Conservation (phyloP, 2,329 filamentous ascomycete species). For the Fusarium paranaense region DNA sequence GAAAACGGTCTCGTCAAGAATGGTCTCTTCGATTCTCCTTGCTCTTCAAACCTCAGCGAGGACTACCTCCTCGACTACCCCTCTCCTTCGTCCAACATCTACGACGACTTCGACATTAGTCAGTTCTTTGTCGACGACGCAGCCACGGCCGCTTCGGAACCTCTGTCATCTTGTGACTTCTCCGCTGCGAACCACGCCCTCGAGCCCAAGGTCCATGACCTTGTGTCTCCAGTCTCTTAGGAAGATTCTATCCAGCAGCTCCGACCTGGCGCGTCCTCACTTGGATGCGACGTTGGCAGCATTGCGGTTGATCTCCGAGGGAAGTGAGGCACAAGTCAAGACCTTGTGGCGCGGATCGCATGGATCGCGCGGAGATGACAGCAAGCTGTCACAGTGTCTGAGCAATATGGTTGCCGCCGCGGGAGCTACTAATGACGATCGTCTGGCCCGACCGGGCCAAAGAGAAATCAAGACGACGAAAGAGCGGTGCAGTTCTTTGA, state of each 20-base stretch:
- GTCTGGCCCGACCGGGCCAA: conserved; percentile 60
- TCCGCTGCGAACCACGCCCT: conserved; percentile 64
- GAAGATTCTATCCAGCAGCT: conserved; percentile 79
- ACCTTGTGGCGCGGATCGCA: conserved; percentile 48
- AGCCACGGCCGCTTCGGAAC: conserved; percentile 58
- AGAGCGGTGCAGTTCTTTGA: conserved; percentile 36
- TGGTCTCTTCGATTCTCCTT: conserved; percentile 77
- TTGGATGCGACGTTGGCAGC: conserved; percentile 79
- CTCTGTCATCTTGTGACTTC: conserved; percentile 62
- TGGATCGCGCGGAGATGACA: conserved; percentile 52
- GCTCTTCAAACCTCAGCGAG: conserved; percentile 60
- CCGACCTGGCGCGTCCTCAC: conserved; percentile 78
- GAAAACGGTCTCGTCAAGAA: conserved; percentile 64
- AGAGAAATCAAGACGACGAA: conserved; percentile 50
- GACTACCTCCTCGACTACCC: conserved; percentile 40
- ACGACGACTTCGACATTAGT: conserved; percentile 63
- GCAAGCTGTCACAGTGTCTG: conserved; percentile 52
- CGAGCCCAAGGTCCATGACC: conserved; percentile 66
- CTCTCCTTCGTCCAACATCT: conserved; percentile 67
- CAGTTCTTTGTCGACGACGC: conserved; percentile 68
- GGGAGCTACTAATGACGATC: conserved; percentile 61
- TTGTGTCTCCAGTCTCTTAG: conserved; percentile 71
- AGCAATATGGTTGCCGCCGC: conserved; percentile 57
- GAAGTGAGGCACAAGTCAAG: conserved; percentile 60
- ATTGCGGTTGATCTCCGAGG: conserved; percentile 77